Evolutionary conservation across 2,329 filamentous ascomycete species (phyloP).

Genomic region (Emmonsiellopsis sp.): DNA sequence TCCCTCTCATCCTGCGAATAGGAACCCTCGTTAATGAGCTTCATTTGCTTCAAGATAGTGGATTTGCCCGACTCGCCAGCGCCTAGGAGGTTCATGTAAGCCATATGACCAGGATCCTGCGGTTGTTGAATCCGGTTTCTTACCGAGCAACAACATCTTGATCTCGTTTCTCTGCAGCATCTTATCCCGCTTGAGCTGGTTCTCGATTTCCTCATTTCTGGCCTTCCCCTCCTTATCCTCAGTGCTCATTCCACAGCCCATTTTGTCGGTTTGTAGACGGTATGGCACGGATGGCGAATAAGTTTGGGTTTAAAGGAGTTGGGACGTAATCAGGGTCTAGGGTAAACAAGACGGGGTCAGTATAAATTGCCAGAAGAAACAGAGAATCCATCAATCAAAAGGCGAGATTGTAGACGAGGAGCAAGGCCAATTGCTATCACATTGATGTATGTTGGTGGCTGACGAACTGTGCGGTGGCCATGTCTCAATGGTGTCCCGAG

Average conservation of each 20-base stretch:
- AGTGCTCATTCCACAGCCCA: conserved; percentile 99
- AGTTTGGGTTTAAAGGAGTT: background rate
- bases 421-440: background rate
- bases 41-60: conserved; percentile 94
- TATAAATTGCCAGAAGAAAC: background rate
- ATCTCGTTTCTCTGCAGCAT: conserved; percentile 99
- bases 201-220: conserved; percentile 99
- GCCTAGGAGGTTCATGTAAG: conserved; percentile 45
- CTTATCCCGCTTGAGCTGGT: conserved; percentile 96
- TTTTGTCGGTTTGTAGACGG: conserved; percentile 49
- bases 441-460: background rate
- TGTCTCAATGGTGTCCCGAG: background rate
- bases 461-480: background rate
- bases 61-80: conserved; percentile 97
- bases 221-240: conserved; percentile 99
- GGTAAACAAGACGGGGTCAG: background rate
- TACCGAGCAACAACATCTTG: conserved; percentile 98
- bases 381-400: background rate
- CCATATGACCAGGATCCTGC: background rate
- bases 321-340: background rate
- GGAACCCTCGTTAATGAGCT: conserved; percentile 97
- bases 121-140: conserved; percentile 26
- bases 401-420: background rate
- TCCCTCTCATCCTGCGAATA: conserved; percentile 84
- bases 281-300: background rate